Evolutionary conservation across 495 filamentous ascomycete genomes (phyloP).

Genomic region (Arthonia radiata): DNA sequence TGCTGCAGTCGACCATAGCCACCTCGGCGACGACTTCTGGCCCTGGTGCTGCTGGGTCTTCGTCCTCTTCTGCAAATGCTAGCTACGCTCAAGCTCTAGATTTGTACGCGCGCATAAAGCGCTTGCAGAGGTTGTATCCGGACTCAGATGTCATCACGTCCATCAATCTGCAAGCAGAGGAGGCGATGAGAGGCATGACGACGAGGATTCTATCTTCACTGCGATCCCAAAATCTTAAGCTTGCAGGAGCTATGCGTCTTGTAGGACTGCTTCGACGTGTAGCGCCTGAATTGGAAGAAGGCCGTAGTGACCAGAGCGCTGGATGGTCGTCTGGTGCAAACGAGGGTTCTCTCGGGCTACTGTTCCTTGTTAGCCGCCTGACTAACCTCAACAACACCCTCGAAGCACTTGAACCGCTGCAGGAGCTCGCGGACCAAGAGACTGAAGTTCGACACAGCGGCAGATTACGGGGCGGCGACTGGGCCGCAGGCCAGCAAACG

Average conservation of each 20-base stretch:
- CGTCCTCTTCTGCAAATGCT: constrained; percentile 22
- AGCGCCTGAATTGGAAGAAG: constrained; percentile 46
- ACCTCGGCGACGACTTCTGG: constrained; percentile 15
- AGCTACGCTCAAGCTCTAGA: constrained; percentile 84
- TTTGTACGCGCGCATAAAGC: constrained; percentile 76
- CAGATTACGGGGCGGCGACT: constrained; percentile 17
- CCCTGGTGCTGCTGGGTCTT: constrained; percentile 10
- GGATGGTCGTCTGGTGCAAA: constrained; percentile 11
- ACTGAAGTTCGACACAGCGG: constrained; percentile 18
- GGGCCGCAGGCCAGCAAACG: constrained; percentile 70
- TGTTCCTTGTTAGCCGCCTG: constrained; percentile 73
- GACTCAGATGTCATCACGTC: constrained; percentile 47
- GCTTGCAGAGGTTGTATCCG: constrained; percentile 61
- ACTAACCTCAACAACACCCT: constrained; percentile 58
- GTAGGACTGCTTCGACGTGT: constrained; percentile 79
- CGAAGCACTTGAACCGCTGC: constrained; percentile 61
- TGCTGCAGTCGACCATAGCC: constrained; percentile 54
- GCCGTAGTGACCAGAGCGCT: no score
- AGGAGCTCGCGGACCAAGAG: constrained; percentile 78
- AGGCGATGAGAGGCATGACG: constrained; percentile 74
- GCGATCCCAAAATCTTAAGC: constrained; percentile 52
- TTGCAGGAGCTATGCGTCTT: constrained; percentile 76
- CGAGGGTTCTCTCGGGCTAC: constrained; percentile 43
- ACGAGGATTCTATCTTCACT: constrained; percentile 59
- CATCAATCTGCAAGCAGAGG: constrained; percentile 56